Conservation (phyloP, 306 rosid genomes). For the Amphicarpaea edgeworthii region DNA sequence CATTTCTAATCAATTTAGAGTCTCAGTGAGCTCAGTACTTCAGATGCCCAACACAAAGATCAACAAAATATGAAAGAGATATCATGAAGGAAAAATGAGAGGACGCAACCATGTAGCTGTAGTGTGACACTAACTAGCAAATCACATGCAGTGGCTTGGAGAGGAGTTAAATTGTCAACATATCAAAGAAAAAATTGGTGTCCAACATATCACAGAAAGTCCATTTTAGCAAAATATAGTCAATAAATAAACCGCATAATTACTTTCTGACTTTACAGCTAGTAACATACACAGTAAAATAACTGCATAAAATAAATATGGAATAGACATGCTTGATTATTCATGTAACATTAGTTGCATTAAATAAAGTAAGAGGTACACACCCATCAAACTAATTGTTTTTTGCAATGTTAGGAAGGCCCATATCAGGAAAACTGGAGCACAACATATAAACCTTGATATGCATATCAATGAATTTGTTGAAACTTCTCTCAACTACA, state of each 20-base stretch:
- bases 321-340: not conserved
- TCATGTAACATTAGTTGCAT: not conserved
- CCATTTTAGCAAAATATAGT: not conserved
- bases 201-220: not conserved
- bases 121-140: not conserved
- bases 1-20: slow-evolving; percentile 7
- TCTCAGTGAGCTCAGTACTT: not conserved
- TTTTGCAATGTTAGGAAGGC: slow-evolving; percentile 6
- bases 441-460: not conserved
- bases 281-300: slow-evolving; percentile 12
- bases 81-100: not conserved
- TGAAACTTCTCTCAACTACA: slow-evolving; percentile 4
- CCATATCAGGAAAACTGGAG: not conserved
- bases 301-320: slow-evolving; percentile 17
- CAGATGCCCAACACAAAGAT: slow-evolving; percentile 9
- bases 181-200: not conserved
- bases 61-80: slow-evolving; percentile 23
- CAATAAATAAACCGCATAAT: too few species aligned
- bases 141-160: not conserved
- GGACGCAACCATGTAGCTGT: not conserved
- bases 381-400: not conserved
- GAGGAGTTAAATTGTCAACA: slow-evolving; percentile 20
- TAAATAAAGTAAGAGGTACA: not conserved
- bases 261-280: not conserved
- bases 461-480: slow-evolving; percentile 20